Base-by-base conservation (phyloP, 2,329 filamentous ascomycete species). In the Hymenoscyphus fraxineus region DNA sequence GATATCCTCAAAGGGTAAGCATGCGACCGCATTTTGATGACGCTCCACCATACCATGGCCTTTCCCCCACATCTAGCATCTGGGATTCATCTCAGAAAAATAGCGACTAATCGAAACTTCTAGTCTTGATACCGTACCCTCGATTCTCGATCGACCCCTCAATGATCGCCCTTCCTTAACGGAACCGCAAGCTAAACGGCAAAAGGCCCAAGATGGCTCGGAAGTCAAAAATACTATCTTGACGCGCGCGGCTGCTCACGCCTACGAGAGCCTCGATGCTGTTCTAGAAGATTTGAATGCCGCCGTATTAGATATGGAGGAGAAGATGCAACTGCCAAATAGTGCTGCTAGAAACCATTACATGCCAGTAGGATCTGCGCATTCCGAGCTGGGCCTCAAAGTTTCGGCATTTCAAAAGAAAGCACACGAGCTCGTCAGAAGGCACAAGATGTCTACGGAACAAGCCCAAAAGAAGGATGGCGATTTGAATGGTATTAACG, bases 241-340 rank as follows among this genome's bases (percentile, higher is more conserved):
- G 35, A 65, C 67, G 60, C 69, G 73, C 59, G 58, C 63, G n/a
- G 71, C 77, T 31, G 77, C 78, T 59, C 79, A 81, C 68, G 75
- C 74, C 39, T 89, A 89, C 73, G 80, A 81, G 32, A 82, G 84
- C 67, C 77, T 93, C 56, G 88, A 90, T 35, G 86, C 90, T 66
- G 79, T 91, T 54, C 83, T 90, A 16, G 76, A 80, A 60, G 87
- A 89, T 66, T 74, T 88, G 54, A 78, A 81, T 70, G 72, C 77
- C 38, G 80, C 80, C 66, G 78, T 83, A 69, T 74, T 81, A 66
- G 75, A 81, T 68, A 80, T 82, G 41, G 71, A 85, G 56, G 78
- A 78, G 38, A 80, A 85, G 58, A 74, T 86, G 35, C 77, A 81
- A 64, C 69, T 77, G 32, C 72, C 76, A 4, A 75, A 76, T 58